Evolutionary conservation across 1,284 basidiomycete species (phyloP), one percentile per base, ranked within the genome.

Genomic region (Athelia psychrophila): DNA sequence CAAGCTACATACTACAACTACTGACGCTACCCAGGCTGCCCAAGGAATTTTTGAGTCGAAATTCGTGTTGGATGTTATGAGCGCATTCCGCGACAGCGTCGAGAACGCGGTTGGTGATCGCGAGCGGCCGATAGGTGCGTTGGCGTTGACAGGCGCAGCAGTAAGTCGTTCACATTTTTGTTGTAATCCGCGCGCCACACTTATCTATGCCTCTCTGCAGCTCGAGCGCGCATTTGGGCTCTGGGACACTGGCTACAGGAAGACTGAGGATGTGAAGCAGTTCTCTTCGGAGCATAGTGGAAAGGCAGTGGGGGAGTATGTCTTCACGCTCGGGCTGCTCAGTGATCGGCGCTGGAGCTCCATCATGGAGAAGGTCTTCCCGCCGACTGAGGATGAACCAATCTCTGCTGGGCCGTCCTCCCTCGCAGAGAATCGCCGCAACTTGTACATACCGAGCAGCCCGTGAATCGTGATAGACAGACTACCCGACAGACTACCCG

Each of bases 221-320:
- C 15, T 46, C 44, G 44, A 46, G 44, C 44, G 44, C 23, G 22
- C 44, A 27, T 46, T 46, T 20, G 15, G 20, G 12, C 16, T 46
- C n/a, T 46, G 16, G n/a, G 22, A 46, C 5, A 46, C 15, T 6
- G 38, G 38, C 27, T 30, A 52, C 38, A 19, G 51, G 20, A 44
- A 63, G 50, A n/a, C n/a, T n/a, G 20, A n/a, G 16, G 38, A 42
- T 42, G 38, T 42, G 8, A 22, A 22, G n/a, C 38, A 42, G 20
- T 42, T 42, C n/a, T 42, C 20, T 6, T 6, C 20, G 9, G 38
- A 42, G 5, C 16, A 22, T 9, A 6, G 16, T 42, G 38, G 38
- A 6, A 42, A n/a, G 16, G 38, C 20, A 8, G 38, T 42, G 8
- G n/a, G 5, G 16, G 38, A 42, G n/a, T 42, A 42, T 42, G n/a